Evolutionary conservation across 2,329 filamentous ascomycete genomes (phyloP).

Genomic region (Penicillium sp.): DNA sequence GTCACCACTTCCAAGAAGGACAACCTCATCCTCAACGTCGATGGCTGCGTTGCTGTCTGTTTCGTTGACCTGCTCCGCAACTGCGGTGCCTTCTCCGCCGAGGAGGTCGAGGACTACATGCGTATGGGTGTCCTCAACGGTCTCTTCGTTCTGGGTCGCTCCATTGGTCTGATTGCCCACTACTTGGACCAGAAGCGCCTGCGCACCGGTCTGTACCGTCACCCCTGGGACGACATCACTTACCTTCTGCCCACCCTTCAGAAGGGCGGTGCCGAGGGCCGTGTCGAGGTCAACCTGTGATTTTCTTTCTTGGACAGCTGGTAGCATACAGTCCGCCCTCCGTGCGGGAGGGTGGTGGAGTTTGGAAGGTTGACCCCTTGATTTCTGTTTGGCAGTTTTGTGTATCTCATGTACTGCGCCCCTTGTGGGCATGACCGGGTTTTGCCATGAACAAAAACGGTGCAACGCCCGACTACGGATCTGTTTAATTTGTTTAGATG

Average conservation of each 20-base stretch:
- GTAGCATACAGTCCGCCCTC: slow-evolving; percentile 34
- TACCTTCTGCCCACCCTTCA: slow-evolving; percentile 83
- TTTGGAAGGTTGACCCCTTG: slow-evolving; percentile 34
- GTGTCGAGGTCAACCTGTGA: slow-evolving; percentile 83
- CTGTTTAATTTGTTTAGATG: slow-evolving; percentile 29
- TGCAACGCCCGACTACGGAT: slow-evolving; percentile 25
- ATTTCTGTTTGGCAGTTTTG: slow-evolving; percentile 28
- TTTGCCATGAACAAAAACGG: slow-evolving; percentile 21
- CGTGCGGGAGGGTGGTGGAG: slow-evolving; percentile 32
- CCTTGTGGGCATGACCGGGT: slow-evolving; percentile 32
- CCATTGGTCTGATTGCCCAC: slow-evolving; percentile 98
- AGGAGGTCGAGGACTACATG: slow-evolving; percentile 98
- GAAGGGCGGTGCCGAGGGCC: slow-evolving; percentile 72
- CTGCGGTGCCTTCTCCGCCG: slow-evolving; percentile 91
- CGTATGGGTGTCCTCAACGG: slow-evolving; percentile 99
- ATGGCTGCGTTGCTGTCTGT: slow-evolving; percentile 96
- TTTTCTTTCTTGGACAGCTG: slow-evolving; percentile 19
- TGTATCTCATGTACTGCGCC: slow-evolving; percentile 30
- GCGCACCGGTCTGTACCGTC: slow-evolving; percentile 95
- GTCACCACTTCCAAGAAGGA: slow-evolving; percentile 99
- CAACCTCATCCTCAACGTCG: slow-evolving; percentile 98
- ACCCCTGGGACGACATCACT: slow-evolving; percentile 98
- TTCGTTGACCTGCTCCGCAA: slow-evolving; percentile 97
- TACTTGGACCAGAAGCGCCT: slow-evolving; percentile 99
- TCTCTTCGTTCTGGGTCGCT: slow-evolving; percentile 95